phyloP scores from a whole-genome alignment of 768 basidiomycete species.

The Kondoa subrosea region DNA sequence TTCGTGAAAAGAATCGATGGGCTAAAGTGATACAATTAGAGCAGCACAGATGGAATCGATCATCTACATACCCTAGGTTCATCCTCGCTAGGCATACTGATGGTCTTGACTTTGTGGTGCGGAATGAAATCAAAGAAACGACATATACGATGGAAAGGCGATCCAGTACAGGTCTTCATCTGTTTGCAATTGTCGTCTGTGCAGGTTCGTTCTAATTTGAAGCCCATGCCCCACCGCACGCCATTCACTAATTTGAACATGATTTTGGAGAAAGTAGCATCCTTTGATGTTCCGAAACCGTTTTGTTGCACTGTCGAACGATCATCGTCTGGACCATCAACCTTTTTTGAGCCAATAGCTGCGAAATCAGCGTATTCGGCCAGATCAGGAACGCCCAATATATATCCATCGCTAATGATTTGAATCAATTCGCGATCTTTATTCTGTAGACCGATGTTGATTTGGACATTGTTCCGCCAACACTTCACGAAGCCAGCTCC shows the following conservation, averaged over 20 bases:
- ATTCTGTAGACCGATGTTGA: slow-evolving; percentile 55
- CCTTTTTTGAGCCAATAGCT: slow-evolving; percentile 26
- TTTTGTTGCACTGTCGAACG: slow-evolving; percentile 4
- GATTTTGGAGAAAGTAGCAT: slow-evolving; percentile 42
- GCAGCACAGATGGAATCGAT: slow-evolving; percentile 3
- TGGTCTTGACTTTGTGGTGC: slow-evolving; percentile 48
- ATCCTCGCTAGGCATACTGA: slow-evolving; percentile 16
- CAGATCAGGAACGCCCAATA: slow-evolving; percentile 57
- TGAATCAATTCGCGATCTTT: slow-evolving; percentile 62
- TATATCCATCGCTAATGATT: slow-evolving; percentile 59
- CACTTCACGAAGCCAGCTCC: slow-evolving; percentile 78
- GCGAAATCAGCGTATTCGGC: slow-evolving; percentile 30
- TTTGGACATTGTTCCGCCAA: slow-evolving; percentile 58
- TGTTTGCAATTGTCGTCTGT: slow-evolving; percentile 42
- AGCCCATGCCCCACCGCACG: slow-evolving; percentile 69
- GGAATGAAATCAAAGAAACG: slow-evolving; percentile 62
- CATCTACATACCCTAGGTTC: slow-evolving; percentile 24
- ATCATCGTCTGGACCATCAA: slow-evolving; percentile 14
- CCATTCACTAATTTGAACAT: slow-evolving; percentile 72
- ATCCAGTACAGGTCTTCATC: slow-evolving; percentile 29
- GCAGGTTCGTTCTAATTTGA: slow-evolving; percentile 67
- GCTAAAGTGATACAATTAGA: slow-evolving; percentile 20
- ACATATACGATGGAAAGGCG: slow-evolving; percentile 58
- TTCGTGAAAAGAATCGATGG: slow-evolving; percentile 56
- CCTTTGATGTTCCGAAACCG: slow-evolving; percentile 1